Base-by-base conservation (phyloP, 2,329 filamentous ascomycete genomes). In the Cylindrodendrum hubeiense region DNA sequence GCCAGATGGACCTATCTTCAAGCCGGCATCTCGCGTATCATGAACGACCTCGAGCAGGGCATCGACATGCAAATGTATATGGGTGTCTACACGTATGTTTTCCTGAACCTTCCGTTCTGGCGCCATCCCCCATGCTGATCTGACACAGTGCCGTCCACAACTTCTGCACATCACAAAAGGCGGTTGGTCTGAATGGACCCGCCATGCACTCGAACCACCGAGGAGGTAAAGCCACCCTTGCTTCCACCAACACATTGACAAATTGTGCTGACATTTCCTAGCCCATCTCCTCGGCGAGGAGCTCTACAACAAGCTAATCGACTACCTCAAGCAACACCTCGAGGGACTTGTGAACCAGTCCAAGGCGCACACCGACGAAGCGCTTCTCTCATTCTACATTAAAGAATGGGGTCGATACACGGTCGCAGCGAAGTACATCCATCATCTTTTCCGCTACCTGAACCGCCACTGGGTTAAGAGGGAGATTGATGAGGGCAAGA, bases 391-490 rank as follows among this genome's bases (percentile, higher is more conserved):
- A 21, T 98, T 95, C 81, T 99, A 99, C 79, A 99, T 98, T 79
- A 90, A 92, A 77, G 95, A 99, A 85, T 99, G 96, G 96, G 90
- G 92, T 71, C 89, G 96, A 66, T 99, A 98, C 82, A 99, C 96
- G 2, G 93, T 93, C 15, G 95, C 96, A 1, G 96, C 95, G 65
- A 97, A 97, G 80, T 99, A 97, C 82, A 96, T 98, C 79, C 97
- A 99, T 80, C 95, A 99, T 78, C 84, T 99, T 8, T 99, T 99
- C 85, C 87, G 92, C 58, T 99, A 99, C 77, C 89, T 99, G 26
- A 99, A 99, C 77, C 90, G 96, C 30, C 96, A 99, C 81, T 99
- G 97, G 96, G 96, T 99, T 2, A 99, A 98, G 86, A 88, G 96
- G 30, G 96, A 99, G 82, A 97, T 99, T 82, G 96, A 99, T 69